Evolutionary conservation across 192 early-diverging fungal genomes (phyloP).

Genomic region (Linnemannia exigua): DNA sequence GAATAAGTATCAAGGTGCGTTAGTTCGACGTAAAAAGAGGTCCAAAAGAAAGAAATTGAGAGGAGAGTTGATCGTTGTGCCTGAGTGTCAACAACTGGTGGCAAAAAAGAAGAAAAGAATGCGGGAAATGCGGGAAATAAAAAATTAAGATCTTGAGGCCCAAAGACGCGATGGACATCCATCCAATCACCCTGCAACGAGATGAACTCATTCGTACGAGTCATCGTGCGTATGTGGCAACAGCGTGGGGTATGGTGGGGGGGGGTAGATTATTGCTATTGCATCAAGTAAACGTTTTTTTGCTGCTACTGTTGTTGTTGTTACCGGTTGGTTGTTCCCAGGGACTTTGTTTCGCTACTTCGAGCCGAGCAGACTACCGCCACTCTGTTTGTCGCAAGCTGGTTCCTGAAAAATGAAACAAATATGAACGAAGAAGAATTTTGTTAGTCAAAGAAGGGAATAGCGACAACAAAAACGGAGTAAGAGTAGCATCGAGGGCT

Average conservation of each 20-base stretch:
- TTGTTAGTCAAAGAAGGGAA: not conserved
- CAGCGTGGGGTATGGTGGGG: not conserved
- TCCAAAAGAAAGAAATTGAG: not conserved
- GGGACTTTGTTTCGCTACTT: conserved; percentile 88
- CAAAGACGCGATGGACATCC: not conserved
- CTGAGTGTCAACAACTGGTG: not conserved
- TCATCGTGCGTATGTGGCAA: not conserved
- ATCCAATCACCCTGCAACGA: not conserved
- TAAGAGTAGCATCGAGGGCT: too few species aligned
- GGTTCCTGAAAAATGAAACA: conserved; percentile 57
- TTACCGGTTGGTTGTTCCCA: conserved; percentile 90
- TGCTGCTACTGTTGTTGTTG: too few species aligned
- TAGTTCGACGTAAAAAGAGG: not conserved
- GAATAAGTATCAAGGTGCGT: not conserved
- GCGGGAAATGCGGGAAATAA: conserved; percentile 18
- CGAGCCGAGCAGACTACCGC: conserved; percentile 95
- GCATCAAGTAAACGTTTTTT: not conserved
- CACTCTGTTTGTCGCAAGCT: conserved; percentile 78
- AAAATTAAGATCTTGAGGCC: conserved; percentile 14
- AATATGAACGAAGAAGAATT: not conserved
- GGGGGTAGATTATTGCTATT: not conserved
- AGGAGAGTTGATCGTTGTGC: too few species aligned
- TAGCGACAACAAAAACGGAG: not conserved
- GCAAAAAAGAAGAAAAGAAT: not conserved
- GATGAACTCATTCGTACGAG: not conserved